These are phyloP conservation scores for Fusarium lyarnte DNA, from an alignment of 2,329 filamentous ascomycete species.

Conservation along the genomic window DNA sequence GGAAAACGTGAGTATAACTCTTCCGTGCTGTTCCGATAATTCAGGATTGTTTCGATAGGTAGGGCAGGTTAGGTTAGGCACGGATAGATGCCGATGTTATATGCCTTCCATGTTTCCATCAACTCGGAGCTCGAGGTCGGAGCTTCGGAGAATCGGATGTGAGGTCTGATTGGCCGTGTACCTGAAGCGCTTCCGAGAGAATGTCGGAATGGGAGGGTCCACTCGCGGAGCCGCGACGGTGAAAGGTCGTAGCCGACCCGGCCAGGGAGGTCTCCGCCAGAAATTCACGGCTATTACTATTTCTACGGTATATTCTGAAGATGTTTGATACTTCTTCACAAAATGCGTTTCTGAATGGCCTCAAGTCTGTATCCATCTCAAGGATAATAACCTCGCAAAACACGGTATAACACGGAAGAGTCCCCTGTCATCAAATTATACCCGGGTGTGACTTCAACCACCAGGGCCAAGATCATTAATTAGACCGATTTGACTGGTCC, in stretches of 20 bases:
- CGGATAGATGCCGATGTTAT: conserved; percentile 11
- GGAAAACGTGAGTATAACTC: not conserved
- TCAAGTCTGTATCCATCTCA: too few species aligned
- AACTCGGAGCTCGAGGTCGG: conserved; percentile 33
- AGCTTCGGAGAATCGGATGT: conserved; percentile 39
- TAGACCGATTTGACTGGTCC: not conserved
- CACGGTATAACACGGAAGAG: not conserved
- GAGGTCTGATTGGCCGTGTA: conserved; percentile 2
- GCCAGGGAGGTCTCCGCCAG: not conserved
- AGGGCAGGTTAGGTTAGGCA: not conserved
- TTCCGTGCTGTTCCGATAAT: conserved; percentile 16
- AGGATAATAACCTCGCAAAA: not conserved
- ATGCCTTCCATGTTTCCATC: conserved; percentile 29
- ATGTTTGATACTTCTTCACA: accelerated
- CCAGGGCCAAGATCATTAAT: not conserved
- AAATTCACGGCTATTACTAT: not conserved
- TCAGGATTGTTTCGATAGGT: not conserved
- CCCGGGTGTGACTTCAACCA: not conserved
- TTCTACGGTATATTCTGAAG: not conserved
- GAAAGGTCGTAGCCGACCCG: conserved; percentile 1
- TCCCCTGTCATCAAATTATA: not conserved
- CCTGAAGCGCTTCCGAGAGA: not conserved
- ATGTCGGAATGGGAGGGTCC: conserved; percentile 1
- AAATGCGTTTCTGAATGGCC: not conserved
- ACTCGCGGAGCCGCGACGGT: conserved; percentile 36